A percentile compares a stretch with the other conserved stretches of the same genome.
phyloP scores from a whole-genome alignment of 2,329 filamentous ascomycete species.

The Gaeumannomyces tritici region DNA sequence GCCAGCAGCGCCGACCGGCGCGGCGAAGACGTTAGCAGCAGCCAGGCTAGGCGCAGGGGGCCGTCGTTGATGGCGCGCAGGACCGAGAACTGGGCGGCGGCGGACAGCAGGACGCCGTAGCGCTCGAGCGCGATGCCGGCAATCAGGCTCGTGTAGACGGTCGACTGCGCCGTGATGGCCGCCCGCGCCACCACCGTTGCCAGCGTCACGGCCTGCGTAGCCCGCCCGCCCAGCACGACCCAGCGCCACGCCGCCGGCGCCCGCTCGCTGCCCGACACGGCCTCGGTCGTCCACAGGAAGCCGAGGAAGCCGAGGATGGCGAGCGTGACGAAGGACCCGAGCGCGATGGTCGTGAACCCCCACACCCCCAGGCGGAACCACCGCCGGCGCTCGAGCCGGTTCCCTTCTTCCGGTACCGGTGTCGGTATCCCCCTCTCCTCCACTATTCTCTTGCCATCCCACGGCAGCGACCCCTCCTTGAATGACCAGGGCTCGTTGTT shows the following conservation, averaged over 20 bases:
- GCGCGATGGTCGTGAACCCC: conserved; percentile 7
- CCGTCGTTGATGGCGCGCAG: conserved; percentile 14
- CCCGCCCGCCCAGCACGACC: conserved; percentile 10
- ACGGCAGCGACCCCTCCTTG: conserved; percentile 1
- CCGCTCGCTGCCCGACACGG: conserved; percentile 6
- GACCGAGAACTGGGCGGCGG: conserved; percentile 13
- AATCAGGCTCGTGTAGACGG: conserved; percentile 13
- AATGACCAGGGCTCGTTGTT: not conserved
- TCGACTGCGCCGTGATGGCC: conserved; percentile 10
- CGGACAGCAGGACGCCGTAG: conserved; percentile 12
- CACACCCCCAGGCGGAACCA: conserved; percentile 5
- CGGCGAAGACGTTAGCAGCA: conserved; percentile 8
- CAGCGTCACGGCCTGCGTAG: conserved; percentile 13
- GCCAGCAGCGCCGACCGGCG: conserved; percentile 6
- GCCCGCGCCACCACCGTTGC: conserved; percentile 11
- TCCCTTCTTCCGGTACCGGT: not conserved
- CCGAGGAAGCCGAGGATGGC: conserved; percentile 11
- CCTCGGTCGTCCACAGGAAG: conserved; percentile 12
- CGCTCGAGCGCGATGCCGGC: conserved; percentile 13
- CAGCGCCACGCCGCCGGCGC: conserved; percentile 10
- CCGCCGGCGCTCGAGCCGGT: not conserved
- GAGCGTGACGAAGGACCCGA: conserved; percentile 10
- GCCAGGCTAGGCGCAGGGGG: conserved; percentile 11
- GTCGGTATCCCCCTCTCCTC: not conserved
- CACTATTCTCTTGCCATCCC: not conserved